Evolutionary conservation across 164 flowering plant genomes (phyloP).

Genomic region (Pachysandra terminalis): DNA sequence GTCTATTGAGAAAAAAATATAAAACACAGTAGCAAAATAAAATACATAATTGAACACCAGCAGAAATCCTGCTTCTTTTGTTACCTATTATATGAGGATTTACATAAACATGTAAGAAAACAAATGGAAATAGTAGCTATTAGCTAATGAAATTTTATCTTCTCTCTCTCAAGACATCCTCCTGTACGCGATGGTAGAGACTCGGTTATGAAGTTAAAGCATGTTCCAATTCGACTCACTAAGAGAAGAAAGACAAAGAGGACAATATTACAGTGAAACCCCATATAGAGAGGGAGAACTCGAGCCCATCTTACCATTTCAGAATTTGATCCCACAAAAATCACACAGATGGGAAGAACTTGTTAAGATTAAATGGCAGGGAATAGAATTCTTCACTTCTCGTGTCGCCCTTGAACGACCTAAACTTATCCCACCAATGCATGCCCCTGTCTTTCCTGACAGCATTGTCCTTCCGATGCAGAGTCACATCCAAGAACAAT

Average conservation of each 20-base stretch:
- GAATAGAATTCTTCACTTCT: constrained; percentile 94
- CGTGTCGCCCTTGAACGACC: constrained; percentile 63
- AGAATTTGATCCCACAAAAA: neutral
- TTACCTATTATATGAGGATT: too few relatives aligned
- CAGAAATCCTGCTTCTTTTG: too few relatives aligned
- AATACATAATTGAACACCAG: too few relatives aligned
- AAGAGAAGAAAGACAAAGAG: neutral
- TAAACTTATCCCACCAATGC: constrained; percentile 96
- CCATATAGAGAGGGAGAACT: neutral
- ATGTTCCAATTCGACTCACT: constrained; percentile 9
- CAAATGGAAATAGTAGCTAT: too few relatives aligned
- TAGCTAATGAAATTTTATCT: too few relatives aligned
- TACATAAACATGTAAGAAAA: too few relatives aligned
- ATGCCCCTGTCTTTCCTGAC: constrained; percentile 83
- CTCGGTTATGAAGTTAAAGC: too few relatives aligned
- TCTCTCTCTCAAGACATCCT: too few relatives aligned
- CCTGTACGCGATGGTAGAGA: neutral
- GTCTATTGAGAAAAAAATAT: too few relatives aligned
- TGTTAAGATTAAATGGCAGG: constrained; percentile 90
- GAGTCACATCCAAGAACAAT: constrained; percentile 68
- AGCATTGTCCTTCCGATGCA: constrained; percentile 50
- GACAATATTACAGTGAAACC: neutral
- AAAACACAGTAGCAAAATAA: too few relatives aligned
- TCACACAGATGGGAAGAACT: constrained; percentile 89
- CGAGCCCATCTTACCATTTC: neutral